Evolutionary conservation across 176 grass and related monocot genomes (phyloP), one percentile per base, ranked within the genome.

Genomic region (Miscanthus lutarioriparius): DNA sequence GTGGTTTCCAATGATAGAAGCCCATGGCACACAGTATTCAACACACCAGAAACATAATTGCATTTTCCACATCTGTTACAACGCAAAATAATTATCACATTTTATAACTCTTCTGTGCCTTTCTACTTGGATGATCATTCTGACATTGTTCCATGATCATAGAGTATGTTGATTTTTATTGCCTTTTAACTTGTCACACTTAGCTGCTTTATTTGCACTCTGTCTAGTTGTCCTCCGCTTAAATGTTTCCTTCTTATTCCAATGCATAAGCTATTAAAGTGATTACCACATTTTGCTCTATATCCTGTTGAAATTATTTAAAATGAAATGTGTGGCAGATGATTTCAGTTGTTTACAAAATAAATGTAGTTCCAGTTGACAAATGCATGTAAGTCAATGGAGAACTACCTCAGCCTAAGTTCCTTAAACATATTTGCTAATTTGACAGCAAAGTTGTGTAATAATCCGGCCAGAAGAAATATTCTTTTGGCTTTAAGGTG

Each of bases 311-410:
- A 41, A 82, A 32, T 71, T 83, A 64, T 82, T 82, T 40, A 32
- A 44, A 76, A 84, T 65, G n/a, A 17, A 30, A 53, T 83, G 64
- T 22, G 3, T 32, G 80, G 40, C 7, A 27, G 20, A 74, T 67
- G 64, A 17, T 38, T 72, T 83, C 75, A 43, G 12, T 73, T 19
- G 63, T 65, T 25, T 36, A 27, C 25, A 74, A 79, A 84, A 74
- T 84, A 59, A 82, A 69, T 19, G 2, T 37, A 82, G 45, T 54
- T 13, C 26, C 11, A 8, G 76, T 26, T 41, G 56, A 59, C 43
- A 64, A 65, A 68, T 74, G 82, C 15, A 75, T 64, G 30, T 70
- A 72, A 27, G 11, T 62, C 8, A 77, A 67, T 78, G 10, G 11
- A 83, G 61, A 73, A 74, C 25, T 67, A 26, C 59, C 30, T 58